Evolutionary conservation across 352 stramenopile genomes (phyloP).

Genomic region (Globisporangium emineosum): DNA sequence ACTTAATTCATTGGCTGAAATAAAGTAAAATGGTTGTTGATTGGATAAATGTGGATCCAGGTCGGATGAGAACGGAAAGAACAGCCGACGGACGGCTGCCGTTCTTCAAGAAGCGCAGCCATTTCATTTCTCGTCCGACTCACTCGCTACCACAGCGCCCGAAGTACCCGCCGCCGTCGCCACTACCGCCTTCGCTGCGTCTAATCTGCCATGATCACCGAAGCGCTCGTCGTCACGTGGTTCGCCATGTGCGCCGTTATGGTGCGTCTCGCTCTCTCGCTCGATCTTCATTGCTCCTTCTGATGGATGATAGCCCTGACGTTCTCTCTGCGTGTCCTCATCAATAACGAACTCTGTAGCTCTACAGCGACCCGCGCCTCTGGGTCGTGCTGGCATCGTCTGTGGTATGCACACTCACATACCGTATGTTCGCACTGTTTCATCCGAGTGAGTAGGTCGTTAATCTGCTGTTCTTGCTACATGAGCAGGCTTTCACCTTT

Average conservation of each 20-base stretch:
- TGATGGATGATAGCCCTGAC: conserved; percentile 8
- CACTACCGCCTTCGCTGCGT: not conserved
- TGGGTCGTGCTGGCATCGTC: conserved; percentile 69
- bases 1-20: conserved; percentile 7
- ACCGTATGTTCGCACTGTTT: not conserved
- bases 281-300: not conserved
- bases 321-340: not conserved
- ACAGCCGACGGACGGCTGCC: not conserved
- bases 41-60: conserved; percentile 10
- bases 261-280: conserved; percentile 23
- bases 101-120: conserved; percentile 5
- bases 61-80: conserved; percentile 3
- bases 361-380: conserved; percentile 52
- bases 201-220: conserved; percentile 37
- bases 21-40: not conserved
- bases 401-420: conserved; percentile 27
- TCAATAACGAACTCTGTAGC: conserved; percentile 20
- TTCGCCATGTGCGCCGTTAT: conserved; percentile 58
- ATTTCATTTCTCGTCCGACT: not conserved
- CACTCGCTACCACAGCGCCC: too few species aligned
- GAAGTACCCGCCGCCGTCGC: not conserved
- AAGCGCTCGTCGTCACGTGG: conserved; percentile 57
- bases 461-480: not conserved
- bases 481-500: conserved; percentile 39
- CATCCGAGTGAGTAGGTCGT: not conserved